Conservation (phyloP, 2,329 filamentous ascomycete genomes). For the Fusarium drepaniforme region DNA sequence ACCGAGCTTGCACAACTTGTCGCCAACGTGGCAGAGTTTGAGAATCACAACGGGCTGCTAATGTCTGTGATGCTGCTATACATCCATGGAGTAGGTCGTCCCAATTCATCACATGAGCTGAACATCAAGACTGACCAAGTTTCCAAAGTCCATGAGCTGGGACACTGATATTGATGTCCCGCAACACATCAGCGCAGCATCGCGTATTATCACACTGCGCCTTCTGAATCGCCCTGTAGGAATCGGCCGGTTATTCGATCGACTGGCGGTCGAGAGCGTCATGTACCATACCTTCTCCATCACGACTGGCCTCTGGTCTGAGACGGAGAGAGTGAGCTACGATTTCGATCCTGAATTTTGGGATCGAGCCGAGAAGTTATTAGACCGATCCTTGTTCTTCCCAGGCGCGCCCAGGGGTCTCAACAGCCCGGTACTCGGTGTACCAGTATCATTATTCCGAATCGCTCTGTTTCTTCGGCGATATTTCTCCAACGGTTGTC, state of each 20-base stretch:
- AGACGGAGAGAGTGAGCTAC: conserved; percentile 4
- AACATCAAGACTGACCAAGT: background rate
- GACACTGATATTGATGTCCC: conserved; percentile 36
- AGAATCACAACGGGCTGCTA: conserved; percentile 38
- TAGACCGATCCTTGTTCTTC: conserved; percentile 23
- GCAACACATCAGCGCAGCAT: conserved; percentile 36
- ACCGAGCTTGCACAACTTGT: conserved; percentile 34
- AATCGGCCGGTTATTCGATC: conserved; percentile 33
- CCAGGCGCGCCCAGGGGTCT: conserved; percentile 19
- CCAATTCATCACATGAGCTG: background rate
- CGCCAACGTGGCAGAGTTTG: conserved; percentile 8
- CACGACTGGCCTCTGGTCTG: conserved; percentile 38
- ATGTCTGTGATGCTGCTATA: conserved; percentile 45
- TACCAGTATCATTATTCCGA: conserved; percentile 35
- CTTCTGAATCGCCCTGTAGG: conserved; percentile 13
- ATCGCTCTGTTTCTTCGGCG: conserved; percentile 20
- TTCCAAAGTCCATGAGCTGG: conserved; percentile 30
- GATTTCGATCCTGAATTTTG: conserved; percentile 34
- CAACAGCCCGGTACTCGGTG: conserved; percentile 40
- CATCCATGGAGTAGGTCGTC: conserved; percentile 38
- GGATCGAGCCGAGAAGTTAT: conserved; percentile 27
- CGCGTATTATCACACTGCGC: conserved; percentile 30
- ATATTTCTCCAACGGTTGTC: conserved; percentile 6
- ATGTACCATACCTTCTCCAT: conserved; percentile 40
- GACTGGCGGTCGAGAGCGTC: conserved; percentile 40